Base-by-base conservation (phyloP, 306 rosid genomes). In the Aeschynomene evenia region DNA sequence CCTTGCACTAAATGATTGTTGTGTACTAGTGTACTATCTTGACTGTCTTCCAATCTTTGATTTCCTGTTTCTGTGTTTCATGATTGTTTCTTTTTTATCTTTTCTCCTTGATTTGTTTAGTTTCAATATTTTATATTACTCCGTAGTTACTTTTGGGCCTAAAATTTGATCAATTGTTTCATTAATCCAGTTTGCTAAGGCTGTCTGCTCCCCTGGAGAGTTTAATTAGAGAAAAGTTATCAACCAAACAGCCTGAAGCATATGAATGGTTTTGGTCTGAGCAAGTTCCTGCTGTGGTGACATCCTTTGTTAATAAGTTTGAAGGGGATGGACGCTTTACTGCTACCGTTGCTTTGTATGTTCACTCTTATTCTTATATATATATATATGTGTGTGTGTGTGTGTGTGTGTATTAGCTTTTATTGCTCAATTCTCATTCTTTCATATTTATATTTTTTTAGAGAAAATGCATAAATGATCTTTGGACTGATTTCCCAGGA, bases 201-300 rank as follows among this genome's bases (percentile, higher is more conserved):
- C 86, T 85, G 70, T 89, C 92, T 72, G 83, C 97, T 74, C 89
- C 92, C 50, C 51, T 95, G 63, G 99, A 91, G 83, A 84, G 92
- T 79, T 79, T 89, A 70, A 87, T 91, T 48, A 84, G 84, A 83
- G 99, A 91, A 68, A 79, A 89, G 62, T 71, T 95, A 83, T 89
- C 87, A 20, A 80, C 88, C 74, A 89, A 91, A 79, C 87, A 85
- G 80, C 91, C 92, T 11, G 97, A 85, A 75, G 91, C 89, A 60
- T 85, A 81, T 77, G 96, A 91, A 75, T 89, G 95, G 99, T 87
- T 95, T 81, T 95, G 92, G 90, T 85, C 90, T 55, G 89, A 91
- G 85, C 97, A 91, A 87, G 83, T 95, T 71, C 91, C 91, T 14
- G 80, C 83, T 55, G 88, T 75, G 50, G 90, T 86, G 68, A 73